These are phyloP conservation scores for Psilocybe azurescens DNA, from an alignment of 768 basidiomycete species.

Conservation along the genomic window DNA sequence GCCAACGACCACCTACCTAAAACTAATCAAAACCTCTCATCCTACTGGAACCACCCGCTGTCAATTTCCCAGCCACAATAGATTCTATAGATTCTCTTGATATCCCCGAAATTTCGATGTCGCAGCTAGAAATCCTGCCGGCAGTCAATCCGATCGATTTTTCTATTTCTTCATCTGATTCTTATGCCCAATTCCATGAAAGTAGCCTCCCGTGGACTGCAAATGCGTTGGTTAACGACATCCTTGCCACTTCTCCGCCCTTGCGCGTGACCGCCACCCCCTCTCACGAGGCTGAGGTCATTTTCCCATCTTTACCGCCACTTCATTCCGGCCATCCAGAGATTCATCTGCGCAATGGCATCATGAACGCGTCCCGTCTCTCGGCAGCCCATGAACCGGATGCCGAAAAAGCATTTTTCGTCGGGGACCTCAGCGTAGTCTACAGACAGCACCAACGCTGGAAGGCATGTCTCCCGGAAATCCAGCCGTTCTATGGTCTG, in stretches of 20 bases:
- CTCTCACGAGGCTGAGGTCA: constrained; percentile 42
- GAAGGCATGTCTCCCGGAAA: constrained; percentile 74
- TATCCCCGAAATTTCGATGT: constrained; percentile 48
- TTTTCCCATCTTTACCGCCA: constrained; percentile 70
- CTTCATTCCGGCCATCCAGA: constrained; percentile 73
- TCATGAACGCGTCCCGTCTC: constrained; percentile 65
- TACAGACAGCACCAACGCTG: constrained; percentile 87
- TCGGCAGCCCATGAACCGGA: constrained; percentile 61
- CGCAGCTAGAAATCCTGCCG: constrained; percentile 57
- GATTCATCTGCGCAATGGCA: constrained; percentile 76
- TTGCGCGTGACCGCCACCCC: constrained; percentile 59
- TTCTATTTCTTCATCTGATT: constrained; percentile 27
- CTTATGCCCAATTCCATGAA: constrained; percentile 22
- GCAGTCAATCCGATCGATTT: constrained; percentile 40
- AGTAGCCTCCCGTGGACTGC: constrained; percentile 57
- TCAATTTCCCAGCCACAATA: constrained; percentile 16
- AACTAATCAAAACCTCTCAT: constrained; percentile 13
- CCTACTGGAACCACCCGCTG: constrained; percentile 9
- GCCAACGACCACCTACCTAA: constrained; percentile 11
- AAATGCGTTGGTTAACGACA: constrained; percentile 32
- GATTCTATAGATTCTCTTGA: constrained; percentile 31
- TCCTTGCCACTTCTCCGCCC: constrained; percentile 60
- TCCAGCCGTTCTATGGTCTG: constrained; percentile 95
- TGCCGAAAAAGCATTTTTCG: constrained; percentile 95
- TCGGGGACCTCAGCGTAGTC: constrained; percentile 89